These are phyloP conservation scores for Hippophae gyantsensis DNA, from an alignment of 306 rosid species.

Conservation along the genomic window DNA sequence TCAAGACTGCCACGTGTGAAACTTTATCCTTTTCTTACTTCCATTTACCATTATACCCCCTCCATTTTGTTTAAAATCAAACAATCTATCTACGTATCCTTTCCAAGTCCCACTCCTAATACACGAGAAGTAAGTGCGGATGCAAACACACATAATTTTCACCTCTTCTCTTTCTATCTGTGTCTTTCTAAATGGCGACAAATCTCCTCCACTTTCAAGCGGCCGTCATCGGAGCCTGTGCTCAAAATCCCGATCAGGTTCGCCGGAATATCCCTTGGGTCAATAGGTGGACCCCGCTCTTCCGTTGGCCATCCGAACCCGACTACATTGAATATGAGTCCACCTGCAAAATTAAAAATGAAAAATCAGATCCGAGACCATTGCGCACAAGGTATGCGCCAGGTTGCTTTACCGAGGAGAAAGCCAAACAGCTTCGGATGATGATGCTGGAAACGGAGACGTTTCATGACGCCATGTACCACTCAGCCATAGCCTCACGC, in stretches of 20 bases:
- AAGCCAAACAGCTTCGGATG: constrained; percentile 73
- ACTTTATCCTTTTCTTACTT: too few species aligned
- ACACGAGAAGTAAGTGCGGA: too few species aligned
- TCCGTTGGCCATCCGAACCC: constrained; percentile 72
- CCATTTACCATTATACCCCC: too few species aligned
- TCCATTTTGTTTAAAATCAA: too few species aligned
- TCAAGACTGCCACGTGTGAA: too few species aligned
- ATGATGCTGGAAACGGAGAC: constrained; percentile 46
- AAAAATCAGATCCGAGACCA: constrained; percentile 9
- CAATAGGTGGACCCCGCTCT: constrained; percentile 70
- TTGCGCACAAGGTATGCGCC: constrained; percentile 33
- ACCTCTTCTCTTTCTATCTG: background rate
- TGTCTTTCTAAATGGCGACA: constrained; percentile 38
- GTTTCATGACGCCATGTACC: constrained; percentile 85
- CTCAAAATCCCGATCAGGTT: constrained; percentile 25
- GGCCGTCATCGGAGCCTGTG: constrained; percentile 34
- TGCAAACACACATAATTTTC: too few species aligned
- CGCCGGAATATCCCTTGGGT: constrained; percentile 29
- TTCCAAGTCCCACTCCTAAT: too few species aligned
- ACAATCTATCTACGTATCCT: too few species aligned
- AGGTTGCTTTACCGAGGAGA: constrained; percentile 80
- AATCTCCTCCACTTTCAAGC: constrained; percentile 27
- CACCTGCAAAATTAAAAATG: constrained; percentile 12
- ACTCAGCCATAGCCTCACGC: constrained; percentile 85
- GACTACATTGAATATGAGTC: constrained; percentile 52